These are phyloP conservation scores for Colletotrichum liaoningense DNA, from an alignment of 2,329 filamentous ascomycete genomes.

Conservation along the genomic window DNA sequence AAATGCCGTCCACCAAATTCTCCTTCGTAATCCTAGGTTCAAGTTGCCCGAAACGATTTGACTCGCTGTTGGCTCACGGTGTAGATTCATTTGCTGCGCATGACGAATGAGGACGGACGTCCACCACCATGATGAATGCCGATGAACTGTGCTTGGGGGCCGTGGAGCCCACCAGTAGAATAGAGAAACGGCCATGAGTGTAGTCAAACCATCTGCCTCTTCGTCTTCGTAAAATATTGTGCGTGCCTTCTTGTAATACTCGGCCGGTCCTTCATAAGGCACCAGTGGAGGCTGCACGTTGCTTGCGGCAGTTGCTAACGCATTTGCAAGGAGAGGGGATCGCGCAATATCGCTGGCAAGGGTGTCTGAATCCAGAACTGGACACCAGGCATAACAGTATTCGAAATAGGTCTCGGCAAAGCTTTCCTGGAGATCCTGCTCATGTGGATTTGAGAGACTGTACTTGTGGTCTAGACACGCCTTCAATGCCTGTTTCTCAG, in stretches of 20 bases:
- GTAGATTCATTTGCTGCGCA: slow-evolving; percentile 56
- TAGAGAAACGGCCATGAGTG: slow-evolving; percentile 49
- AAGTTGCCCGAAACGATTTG: neutral
- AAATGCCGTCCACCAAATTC: slow-evolving; percentile 58
- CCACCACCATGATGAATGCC: slow-evolving; percentile 59
- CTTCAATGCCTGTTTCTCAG: slow-evolving; percentile 43
- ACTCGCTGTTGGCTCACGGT: slow-evolving; percentile 47
- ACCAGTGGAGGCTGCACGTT: slow-evolving; percentile 55
- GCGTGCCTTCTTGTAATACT: slow-evolving; percentile 53
- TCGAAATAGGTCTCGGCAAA: slow-evolving; percentile 56
- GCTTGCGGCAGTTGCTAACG: slow-evolving; percentile 52
- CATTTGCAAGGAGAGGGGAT: slow-evolving; percentile 49
- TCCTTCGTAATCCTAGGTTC: slow-evolving; percentile 44
- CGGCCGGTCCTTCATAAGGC: slow-evolving; percentile 49
- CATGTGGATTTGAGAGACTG: slow-evolving; percentile 35
- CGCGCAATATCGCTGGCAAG: slow-evolving; percentile 44
- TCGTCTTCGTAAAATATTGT: slow-evolving; percentile 54
- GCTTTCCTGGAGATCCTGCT: slow-evolving; percentile 48
- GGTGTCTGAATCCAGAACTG: slow-evolving; percentile 48
- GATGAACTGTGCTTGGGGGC: slow-evolving; percentile 49
- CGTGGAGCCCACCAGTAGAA: slow-evolving; percentile 59
- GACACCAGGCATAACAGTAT: slow-evolving; percentile 56
- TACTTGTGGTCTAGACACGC: slow-evolving; percentile 41
- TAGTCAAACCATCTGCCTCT: slow-evolving; percentile 49
- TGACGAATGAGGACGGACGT: slow-evolving; percentile 55